Base-by-base conservation (phyloP, 192 early-diverging fungal genomes). In the Cetraspora pellucida region DNA sequence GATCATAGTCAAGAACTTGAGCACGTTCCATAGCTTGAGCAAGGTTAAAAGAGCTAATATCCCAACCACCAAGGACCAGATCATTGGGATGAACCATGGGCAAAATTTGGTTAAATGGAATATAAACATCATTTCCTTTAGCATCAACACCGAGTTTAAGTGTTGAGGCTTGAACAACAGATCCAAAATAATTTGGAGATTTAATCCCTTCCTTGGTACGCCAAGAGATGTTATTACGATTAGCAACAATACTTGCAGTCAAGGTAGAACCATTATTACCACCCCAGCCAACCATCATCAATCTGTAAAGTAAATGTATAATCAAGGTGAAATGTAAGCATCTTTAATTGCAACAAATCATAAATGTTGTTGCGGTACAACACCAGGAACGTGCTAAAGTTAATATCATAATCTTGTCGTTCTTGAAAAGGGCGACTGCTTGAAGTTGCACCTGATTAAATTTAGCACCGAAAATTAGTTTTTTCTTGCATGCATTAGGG, bases 241-340 rank as follows among this genome's bases (percentile, higher is more conserved):
- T 97, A 77, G 97, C 96, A 68, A 97, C 85, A 85, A 98, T 95
- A 82, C 95, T 93, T 9, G 97, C 97, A 54, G 96, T 98, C 74
- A 99, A 81, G 71, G 97, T 99, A 70, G 95, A 94, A 71, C 97
- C 97, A 86, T 99, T 99, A 94, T 99, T 99, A 79, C 97, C 97
- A 79, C 96, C 97, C 95, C 95, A 97, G 43, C 97, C 97, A 79
- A 99, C 96, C 83, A 99, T 92, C 97, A 99, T 98, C 59, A 99
- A 86, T 77, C 95, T 94, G 50, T 69, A 23, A 73, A 55, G 59
- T 71, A 45, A 23, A 25, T 27, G 5, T 30, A 21, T 17, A 27
- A 44, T 21, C 57, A 55, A 55, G 30, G 59, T 57, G n/a, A 57
- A 50, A 28, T 17, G 13, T 47, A 54, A 21, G 54, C 28, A 54